phyloP scores from a whole-genome alignment of 1,284 basidiomycete genomes.

The Macrocystidia cucumis region DNA sequence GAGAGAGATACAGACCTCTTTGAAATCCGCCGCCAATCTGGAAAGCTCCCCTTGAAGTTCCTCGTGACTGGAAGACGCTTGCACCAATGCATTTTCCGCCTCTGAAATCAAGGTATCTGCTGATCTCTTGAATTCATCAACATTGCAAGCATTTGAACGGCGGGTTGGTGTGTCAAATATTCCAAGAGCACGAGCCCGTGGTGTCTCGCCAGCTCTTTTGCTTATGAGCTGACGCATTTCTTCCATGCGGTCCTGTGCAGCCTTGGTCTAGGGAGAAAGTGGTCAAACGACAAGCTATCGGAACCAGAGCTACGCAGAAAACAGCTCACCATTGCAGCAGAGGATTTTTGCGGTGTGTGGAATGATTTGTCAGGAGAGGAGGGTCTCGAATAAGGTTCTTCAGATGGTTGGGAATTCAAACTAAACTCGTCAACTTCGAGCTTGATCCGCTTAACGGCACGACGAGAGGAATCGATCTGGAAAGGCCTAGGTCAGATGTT shows the following conservation, averaged over 20 bases:
- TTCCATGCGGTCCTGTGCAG: slow-evolving; percentile 66
- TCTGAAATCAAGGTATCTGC: slow-evolving; percentile 50
- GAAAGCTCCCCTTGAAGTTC: slow-evolving; percentile 40
- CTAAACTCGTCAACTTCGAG: slow-evolving; percentile 43
- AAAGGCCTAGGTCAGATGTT: slow-evolving; percentile 10
- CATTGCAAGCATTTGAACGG: slow-evolving; percentile 14
- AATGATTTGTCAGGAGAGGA: slow-evolving; percentile 48
- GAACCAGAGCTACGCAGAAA: slow-evolving; percentile 2
- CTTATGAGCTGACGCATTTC: slow-evolving; percentile 71
- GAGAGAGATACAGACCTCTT: slow-evolving; percentile 38
- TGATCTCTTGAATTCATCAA: slow-evolving; percentile 21
- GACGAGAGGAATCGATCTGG: slow-evolving; percentile 60
- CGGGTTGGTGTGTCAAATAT: slow-evolving; percentile 25
- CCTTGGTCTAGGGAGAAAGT: slow-evolving; percentile 43
- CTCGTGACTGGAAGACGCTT: slow-evolving; percentile 45
- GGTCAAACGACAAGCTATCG: slow-evolving; percentile 6
- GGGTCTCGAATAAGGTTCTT: slow-evolving; percentile 33
- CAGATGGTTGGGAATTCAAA: slow-evolving; percentile 14
- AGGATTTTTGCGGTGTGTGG: slow-evolving; percentile 33
- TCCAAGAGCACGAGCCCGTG: slow-evolving; percentile 34
- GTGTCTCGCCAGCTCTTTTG: slow-evolving; percentile 47
- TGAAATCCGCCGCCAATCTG: slow-evolving; percentile 39
- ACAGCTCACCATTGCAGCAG: slow-evolving; percentile 32
- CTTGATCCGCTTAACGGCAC: slow-evolving; percentile 63
- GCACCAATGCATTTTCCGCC: slow-evolving; percentile 46